Base-by-base conservation (phyloP, 2,329 filamentous ascomycete genomes). In the Phyllosticta citriasiana region DNA sequence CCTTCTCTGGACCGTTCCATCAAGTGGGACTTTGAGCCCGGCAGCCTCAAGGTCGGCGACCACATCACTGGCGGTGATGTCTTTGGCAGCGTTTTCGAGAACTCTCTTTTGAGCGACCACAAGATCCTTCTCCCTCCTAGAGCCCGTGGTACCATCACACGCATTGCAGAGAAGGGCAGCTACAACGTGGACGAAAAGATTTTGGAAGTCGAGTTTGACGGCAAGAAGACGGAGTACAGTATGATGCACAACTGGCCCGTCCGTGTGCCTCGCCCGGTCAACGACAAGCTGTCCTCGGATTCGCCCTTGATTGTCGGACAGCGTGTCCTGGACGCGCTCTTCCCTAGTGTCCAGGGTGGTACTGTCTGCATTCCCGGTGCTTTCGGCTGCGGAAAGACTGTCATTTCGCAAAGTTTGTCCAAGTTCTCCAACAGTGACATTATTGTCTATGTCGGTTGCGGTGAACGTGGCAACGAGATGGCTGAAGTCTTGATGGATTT, bases 201-300 rank as follows among this genome's bases (percentile, higher is more conserved):
- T 65, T 81, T 99, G 71, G 93, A 97, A 77, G 83, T 97, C 65
- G 94, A 99, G 75, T 99, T 99, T 74, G 90, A 99, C 72, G 94
- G 94, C 72, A 91, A 91, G 79, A 96, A 93, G 83, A 88, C 88
- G 62, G 88, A 93, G 75, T 93, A 90, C 76, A 88, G 88, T 74
- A 97, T 99, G 94, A 96, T 97, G 92, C 94, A 99, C 79, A 86
- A 87, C 67, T 99, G 94, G 94, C 94, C 94, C 62, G 94, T 97
- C 71, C 92, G 94, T 82, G 94, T 95, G 57, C 92, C 94, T 62
- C 87, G 94, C 70, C 94, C 94, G 30, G 87, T 89, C 55, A 93
- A 87, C 66, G 94, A 99, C 81, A 96, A 94, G 80, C 84, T 95
- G 67, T 87, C 90, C 59, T 91, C 93, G 69, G 84, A 92, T 74